Base-by-base conservation (phyloP, 2,329 filamentous ascomycete genomes). In the Chaetomium sp. region DNA sequence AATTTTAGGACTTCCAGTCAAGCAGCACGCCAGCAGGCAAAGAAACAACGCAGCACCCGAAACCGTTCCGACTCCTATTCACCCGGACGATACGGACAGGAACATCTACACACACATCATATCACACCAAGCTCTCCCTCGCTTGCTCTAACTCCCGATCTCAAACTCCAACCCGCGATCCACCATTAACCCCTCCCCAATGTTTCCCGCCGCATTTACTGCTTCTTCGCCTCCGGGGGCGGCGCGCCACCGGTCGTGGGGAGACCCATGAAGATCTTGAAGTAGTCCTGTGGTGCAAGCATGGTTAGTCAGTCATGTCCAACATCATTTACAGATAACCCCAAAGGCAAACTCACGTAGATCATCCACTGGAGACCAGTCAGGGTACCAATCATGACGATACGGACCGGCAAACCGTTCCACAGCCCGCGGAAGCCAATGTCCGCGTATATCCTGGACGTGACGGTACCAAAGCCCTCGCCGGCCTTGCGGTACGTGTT, bases 301-400 rank as follows among this genome's bases (percentile, higher is more conserved):
- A 45, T 27, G 55, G 49, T 68, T 51, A 68, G 64, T 53, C 52
- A 33, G 12, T 46, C 42, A 3, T 2, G 10, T 6, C 36, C 8
- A 11, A 45, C 14, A 14, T 38, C 19, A 12, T 40, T 40, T 10
- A 11, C 9, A 47, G 9, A 8, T 10, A 33, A 41, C 10, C 33
- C 8, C 14, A 6, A 1, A 14, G 19, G 19, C 8, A 52, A 19
- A 72, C 79, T 77, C 66, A 81, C 87, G 74, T 91, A 94, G 70
- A 91, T 94, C 86, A 95, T 89, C 90, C 90, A 96, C 76, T 96
- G 91, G 59, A 95, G 75, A 57, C 88, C 89, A 19, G 89, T 95
- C 67, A 87, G 70, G 34, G 84, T 87, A 63, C 87, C 88, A 61
- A 95, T 89, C 91, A 96, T 96, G 67, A 95, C 84, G 67, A 96